Evolutionary conservation across 2,329 filamentous ascomycete species (phyloP).

Genomic region (Apiospora rasikravindrae): DNA sequence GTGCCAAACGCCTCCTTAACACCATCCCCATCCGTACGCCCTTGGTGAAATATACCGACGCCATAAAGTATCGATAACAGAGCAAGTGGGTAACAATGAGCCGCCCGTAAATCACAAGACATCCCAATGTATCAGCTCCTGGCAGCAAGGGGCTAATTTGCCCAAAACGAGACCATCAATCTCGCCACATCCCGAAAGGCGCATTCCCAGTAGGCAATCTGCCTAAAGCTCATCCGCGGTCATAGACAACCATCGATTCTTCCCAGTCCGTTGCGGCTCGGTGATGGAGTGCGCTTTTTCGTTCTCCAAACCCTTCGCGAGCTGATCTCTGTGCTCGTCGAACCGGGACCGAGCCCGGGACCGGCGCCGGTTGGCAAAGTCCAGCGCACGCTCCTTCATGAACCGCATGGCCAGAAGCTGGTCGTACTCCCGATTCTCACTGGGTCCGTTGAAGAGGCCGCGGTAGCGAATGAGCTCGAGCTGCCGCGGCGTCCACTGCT

Average conservation of each 20-base stretch:
- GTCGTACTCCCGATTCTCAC: constrained; percentile 1
- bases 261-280: background rate
- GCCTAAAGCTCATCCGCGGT: background rate
- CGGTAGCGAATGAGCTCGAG: background rate
- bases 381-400: background rate
- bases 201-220: background rate
- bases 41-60: no score
- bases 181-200: background rate
- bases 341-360: background rate
- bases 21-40: background rate
- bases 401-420: background rate
- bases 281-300: background rate
- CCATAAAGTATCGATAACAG: no score
- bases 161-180: background rate
- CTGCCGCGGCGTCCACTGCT: background rate
- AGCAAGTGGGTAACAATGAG: background rate
- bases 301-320: background rate
- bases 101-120: background rate
- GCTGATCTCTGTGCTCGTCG: background rate
- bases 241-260: background rate
- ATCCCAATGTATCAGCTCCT: background rate
- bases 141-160: background rate
- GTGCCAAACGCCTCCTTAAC: background rate
- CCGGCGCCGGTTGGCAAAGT: background rate
- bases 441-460: background rate